Evolutionary conservation across 2,329 filamentous ascomycete species (phyloP).

Genomic region (Cladosporium sp.): DNA sequence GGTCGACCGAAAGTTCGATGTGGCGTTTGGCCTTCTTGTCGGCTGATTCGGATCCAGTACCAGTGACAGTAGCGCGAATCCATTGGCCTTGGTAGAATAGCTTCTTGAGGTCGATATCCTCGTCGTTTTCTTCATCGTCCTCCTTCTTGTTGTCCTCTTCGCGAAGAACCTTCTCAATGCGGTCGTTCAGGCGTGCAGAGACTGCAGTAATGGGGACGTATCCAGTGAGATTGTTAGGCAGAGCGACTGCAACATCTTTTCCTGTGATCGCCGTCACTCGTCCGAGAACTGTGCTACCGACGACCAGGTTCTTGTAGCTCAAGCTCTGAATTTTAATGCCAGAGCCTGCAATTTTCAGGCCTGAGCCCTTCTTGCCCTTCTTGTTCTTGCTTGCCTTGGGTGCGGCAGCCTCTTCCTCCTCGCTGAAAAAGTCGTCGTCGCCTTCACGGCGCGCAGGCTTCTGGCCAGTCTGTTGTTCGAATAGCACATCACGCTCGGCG

Average conservation of each 20-base stretch:
- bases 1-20: constrained; percentile 85
- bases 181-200: constrained; percentile 74
- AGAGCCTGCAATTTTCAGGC: constrained; percentile 47
- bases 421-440: constrained; percentile 51
- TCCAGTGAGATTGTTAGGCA: constrained; percentile 91
- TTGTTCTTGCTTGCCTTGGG: constrained; percentile 43
- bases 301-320: constrained; percentile 74
- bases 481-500: constrained; percentile 86
- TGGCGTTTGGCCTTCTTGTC: constrained; percentile 64
- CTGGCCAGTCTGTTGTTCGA: constrained; percentile 73
- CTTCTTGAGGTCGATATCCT: constrained; percentile 69
- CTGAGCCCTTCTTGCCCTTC: constrained; percentile 50
- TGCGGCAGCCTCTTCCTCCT: constrained; percentile 42
- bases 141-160: constrained; percentile 61
- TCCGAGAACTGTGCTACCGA: constrained; percentile 84
- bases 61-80: constrained; percentile 78
- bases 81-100: constrained; percentile 87
- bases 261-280: constrained; percentile 80
- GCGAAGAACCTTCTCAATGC: constrained; percentile 68
- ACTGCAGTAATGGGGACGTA: constrained; percentile 92
- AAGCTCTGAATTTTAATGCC: constrained; percentile 77
- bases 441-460: constrained; percentile 51
- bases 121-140: constrained; percentile 53
- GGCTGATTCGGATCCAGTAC: constrained; percentile 68
- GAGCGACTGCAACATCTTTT: constrained; percentile 75